These are phyloP conservation scores for Immersiella caudata DNA, from an alignment of 495 filamentous ascomycete genomes.

Conservation along the genomic window DNA sequence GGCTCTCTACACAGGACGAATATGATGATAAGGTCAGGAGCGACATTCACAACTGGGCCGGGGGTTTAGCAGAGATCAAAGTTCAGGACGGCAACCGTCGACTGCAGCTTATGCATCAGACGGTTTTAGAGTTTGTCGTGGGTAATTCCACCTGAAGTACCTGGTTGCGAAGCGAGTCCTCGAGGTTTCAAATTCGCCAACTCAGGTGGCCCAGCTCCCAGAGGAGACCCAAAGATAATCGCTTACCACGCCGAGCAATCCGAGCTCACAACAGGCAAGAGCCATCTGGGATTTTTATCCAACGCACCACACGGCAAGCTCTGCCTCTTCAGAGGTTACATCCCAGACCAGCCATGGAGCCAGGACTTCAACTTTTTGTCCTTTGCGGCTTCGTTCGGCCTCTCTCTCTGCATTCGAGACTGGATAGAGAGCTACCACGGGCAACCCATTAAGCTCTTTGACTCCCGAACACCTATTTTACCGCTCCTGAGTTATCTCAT, in stretches of 20 bases:
- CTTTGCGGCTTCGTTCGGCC: not conserved
- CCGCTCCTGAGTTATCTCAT: no score
- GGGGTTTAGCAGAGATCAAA: not conserved
- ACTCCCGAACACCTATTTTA: no score
- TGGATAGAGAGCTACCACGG: not conserved
- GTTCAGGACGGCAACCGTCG: not conserved
- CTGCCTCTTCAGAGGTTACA: not conserved
- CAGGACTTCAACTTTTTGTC: not conserved
- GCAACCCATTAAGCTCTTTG: no score
- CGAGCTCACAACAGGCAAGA: not conserved
- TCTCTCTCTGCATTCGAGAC: not conserved
- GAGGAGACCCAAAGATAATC: no score
- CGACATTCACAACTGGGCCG: not conserved
- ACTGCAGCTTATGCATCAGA: slow-evolving; percentile 6
- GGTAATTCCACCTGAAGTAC: not conserved
- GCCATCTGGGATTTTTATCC: not conserved
- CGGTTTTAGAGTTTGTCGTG: not conserved
- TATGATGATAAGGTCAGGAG: no score
- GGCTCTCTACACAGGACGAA: no score
- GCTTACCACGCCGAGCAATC: not conserved
- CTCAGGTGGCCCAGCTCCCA: no score
- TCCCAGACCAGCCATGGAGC: not conserved
- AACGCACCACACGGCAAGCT: not conserved
- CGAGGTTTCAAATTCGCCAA: no score
- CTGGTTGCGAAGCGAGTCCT: not conserved